These are phyloP conservation scores for Echinochloa phyllopogon DNA, from an alignment of 176 grass and related monocot genomes.

Conservation along the genomic window DNA sequence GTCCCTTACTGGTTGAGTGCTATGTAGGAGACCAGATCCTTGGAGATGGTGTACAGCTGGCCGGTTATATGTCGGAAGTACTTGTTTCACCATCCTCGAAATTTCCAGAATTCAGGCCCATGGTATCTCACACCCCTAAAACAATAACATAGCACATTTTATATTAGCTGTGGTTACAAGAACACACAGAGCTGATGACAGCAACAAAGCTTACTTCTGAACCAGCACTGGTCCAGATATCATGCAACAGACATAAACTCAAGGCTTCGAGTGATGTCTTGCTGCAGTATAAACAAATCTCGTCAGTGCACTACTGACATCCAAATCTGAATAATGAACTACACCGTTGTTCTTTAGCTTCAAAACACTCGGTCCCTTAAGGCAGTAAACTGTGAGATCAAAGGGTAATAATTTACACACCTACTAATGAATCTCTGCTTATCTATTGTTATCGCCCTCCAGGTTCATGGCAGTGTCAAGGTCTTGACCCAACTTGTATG, in stretches of 20 bases:
- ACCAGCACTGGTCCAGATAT: constrained; percentile 86
- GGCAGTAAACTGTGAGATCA: not conserved
- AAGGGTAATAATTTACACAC: constrained; percentile 31
- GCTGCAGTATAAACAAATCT: constrained; percentile 36
- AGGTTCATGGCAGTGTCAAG: too few species aligned
- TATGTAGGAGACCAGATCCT: constrained; percentile 67
- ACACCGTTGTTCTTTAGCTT: not conserved
- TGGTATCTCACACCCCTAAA: constrained; percentile 62
- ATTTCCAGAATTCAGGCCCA: constrained; percentile 73
- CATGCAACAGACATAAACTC: constrained; percentile 91
- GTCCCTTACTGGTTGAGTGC: constrained; percentile 60
- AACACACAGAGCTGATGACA: not conserved
- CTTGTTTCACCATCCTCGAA: constrained; percentile 62
- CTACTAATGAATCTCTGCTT: too few species aligned
- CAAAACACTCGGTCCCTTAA: not conserved
- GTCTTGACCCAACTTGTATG: too few species aligned
- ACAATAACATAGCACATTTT: not conserved
- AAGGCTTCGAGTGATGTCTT: constrained; percentile 74
- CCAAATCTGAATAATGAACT: not conserved
- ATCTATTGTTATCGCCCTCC: too few species aligned
- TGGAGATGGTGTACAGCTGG: constrained; percentile 66
- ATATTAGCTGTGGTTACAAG: not conserved
- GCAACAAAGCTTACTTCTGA: constrained; percentile 71
- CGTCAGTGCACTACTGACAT: not conserved
- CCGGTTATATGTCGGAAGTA: constrained; percentile 62